Percentiles rank a stretch among this genome's conserved stretches.
Evolutionary conservation across 768 basidiomycete species (phyloP).

Genomic region (Calocera viscosa): DNA sequence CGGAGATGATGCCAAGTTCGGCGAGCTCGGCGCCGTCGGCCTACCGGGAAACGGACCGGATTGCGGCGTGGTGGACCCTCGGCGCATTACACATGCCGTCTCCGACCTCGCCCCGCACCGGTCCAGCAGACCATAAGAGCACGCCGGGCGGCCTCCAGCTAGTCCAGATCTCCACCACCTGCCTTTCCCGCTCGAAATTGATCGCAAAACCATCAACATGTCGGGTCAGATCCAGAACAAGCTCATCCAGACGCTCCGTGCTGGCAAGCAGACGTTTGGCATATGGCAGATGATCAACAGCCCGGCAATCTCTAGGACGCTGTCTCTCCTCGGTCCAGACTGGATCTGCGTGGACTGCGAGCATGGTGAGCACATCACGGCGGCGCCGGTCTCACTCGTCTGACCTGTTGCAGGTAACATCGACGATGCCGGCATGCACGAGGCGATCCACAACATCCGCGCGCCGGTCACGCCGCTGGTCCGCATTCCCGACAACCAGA

Average conservation of each 20-base stretch:
- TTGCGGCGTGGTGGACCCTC: not conserved
- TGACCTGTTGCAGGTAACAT: slow-evolving; percentile 12
- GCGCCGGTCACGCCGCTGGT: slow-evolving; percentile 25
- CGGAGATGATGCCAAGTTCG: no score
- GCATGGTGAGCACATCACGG: slow-evolving; percentile 13
- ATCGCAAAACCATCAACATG: not conserved
- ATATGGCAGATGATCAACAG: slow-evolving; percentile 10
- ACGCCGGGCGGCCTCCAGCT: not conserved
- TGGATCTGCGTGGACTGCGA: slow-evolving; percentile 21
- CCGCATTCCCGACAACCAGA: slow-evolving; percentile 25
- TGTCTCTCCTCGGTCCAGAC: slow-evolving; percentile 9
- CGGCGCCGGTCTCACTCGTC: not conserved
- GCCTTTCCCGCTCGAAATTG: not conserved
- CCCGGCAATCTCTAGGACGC: slow-evolving; percentile 5
- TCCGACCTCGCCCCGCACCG: not conserved
- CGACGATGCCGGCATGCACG: slow-evolving; percentile 19
- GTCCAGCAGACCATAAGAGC: not conserved
- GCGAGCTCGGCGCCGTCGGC: not conserved
- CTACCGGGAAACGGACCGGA: slow-evolving; percentile 6
- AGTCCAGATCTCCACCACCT: not conserved
- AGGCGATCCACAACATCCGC: slow-evolving; percentile 22
- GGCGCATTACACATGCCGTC: not conserved
- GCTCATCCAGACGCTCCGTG: not conserved
- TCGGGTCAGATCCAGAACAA: slow-evolving; percentile 2
- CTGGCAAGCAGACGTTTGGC: slow-evolving; percentile 3